These are phyloP conservation scores for Aspergillus affinis DNA, from an alignment of 495 filamentous ascomycete genomes.

Conservation along the genomic window DNA sequence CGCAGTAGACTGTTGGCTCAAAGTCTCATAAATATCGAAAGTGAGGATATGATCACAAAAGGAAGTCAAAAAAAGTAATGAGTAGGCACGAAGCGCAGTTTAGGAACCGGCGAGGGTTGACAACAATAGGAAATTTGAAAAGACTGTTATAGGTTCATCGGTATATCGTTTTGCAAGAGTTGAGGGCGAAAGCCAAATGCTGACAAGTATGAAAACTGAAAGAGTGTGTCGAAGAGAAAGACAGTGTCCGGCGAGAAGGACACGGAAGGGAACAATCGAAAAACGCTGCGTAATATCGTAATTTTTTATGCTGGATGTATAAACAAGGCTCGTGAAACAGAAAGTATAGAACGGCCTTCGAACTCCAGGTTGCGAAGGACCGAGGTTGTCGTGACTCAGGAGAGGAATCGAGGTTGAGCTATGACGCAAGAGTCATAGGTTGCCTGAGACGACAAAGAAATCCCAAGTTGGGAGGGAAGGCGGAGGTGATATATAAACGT, in stretches of 20 bases:
- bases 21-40: slow-evolving; percentile 60
- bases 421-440: slow-evolving; percentile 39
- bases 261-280: slow-evolving; percentile 24
- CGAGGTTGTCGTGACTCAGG: slow-evolving; percentile 36
- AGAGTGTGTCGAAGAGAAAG: slow-evolving; percentile 35
- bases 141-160: slow-evolving; percentile 69
- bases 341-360: slow-evolving; percentile 28
- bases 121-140: slow-evolving; percentile 51
- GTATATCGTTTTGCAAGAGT: slow-evolving; percentile 50
- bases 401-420: slow-evolving; percentile 25
- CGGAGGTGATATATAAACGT: slow-evolving; percentile 22
- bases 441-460: slow-evolving; percentile 21
- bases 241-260: neutral
- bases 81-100: slow-evolving; percentile 44
- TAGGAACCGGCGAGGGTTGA: slow-evolving; percentile 44
- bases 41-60: slow-evolving; percentile 62
- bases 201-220: slow-evolving; percentile 31
- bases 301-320: slow-evolving; percentile 31
- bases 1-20: slow-evolving; percentile 61
- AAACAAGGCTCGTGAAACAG: slow-evolving; percentile 28
- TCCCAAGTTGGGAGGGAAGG: slow-evolving; percentile 6
- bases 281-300: slow-evolving; percentile 57
- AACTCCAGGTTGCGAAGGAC: slow-evolving; percentile 47
- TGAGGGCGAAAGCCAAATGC: slow-evolving; percentile 41
- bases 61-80: slow-evolving; percentile 40